A percentile compares a stretch with the other conserved stretches of the same genome.
phyloP scores from a whole-genome alignment of 2,329 filamentous ascomycete genomes.

The Fulvia fulva region DNA sequence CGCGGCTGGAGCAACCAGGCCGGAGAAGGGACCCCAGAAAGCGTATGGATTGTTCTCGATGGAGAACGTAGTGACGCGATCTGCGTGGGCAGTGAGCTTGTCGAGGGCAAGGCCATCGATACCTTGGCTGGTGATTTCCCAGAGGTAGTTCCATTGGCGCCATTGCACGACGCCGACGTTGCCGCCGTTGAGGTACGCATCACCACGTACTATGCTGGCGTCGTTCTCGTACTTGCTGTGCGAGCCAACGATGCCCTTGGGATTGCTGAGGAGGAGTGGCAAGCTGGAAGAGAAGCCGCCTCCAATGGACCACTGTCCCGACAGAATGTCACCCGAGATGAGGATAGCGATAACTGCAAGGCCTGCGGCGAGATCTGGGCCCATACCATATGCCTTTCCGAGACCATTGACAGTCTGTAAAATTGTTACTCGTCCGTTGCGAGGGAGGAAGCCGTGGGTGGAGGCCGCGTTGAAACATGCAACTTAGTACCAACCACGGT shows the following conservation, averaged over 20 bases:
- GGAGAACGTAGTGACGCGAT: slow-evolving; percentile 13
- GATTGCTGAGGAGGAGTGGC: background rate
- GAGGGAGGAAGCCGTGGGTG: slow-evolving; percentile 19
- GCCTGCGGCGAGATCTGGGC: slow-evolving; percentile 1
- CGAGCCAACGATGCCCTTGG: slow-evolving; percentile 13
- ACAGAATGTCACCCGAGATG: background rate
- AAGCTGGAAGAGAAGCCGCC: slow-evolving; percentile 1
- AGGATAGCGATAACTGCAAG: slow-evolving; percentile 1
- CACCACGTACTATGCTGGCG: slow-evolving; percentile 27
- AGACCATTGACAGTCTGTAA: slow-evolving; percentile 23
- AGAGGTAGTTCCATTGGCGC: slow-evolving; percentile 5
- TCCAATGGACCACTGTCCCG: slow-evolving; percentile 14
- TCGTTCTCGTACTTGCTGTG: slow-evolving; percentile 35
- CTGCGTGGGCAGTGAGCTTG: slow-evolving; percentile 9
- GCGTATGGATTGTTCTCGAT: slow-evolving; percentile 30
- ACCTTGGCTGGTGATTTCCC: background rate
- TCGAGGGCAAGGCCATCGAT: slow-evolving; percentile 15
- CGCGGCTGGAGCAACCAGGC: slow-evolving; percentile 19
- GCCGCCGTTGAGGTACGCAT: slow-evolving; percentile 23
- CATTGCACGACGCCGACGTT: slow-evolving; percentile 19
- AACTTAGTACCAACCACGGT: too few relatives aligned
- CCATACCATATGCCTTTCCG: slow-evolving; percentile 28
- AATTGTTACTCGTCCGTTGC: slow-evolving; percentile 27
- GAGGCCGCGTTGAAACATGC: background rate
- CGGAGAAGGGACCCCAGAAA: slow-evolving; percentile 26